phyloP scores from a whole-genome alignment of 108 stramenopile genomes.

The Nitzschia sp. region DNA sequence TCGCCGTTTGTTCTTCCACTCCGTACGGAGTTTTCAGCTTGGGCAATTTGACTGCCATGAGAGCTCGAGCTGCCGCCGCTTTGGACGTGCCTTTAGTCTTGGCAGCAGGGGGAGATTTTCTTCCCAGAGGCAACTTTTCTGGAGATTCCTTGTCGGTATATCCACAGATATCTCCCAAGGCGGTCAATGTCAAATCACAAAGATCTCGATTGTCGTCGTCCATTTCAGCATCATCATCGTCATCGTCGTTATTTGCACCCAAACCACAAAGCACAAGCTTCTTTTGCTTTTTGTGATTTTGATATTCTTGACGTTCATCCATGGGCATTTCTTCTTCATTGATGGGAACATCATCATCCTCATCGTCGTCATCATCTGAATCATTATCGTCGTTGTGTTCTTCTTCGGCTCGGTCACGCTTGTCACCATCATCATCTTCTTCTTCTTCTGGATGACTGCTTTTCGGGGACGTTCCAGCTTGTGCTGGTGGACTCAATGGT shows the following conservation, averaged over 20 bases:
- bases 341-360: neutral
- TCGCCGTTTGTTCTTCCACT: conserved; percentile 65
- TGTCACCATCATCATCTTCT: conserved; percentile 6
- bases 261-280: conserved; percentile 9
- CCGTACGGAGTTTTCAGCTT: conserved; percentile 20
- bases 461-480: neutral
- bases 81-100: neutral
- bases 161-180: conserved; percentile 23
- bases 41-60: neutral
- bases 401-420: neutral
- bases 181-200: conserved; percentile 20
- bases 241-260: neutral
- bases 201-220: conserved; percentile 9
- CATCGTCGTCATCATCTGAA: neutral
- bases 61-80: neutral
- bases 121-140: neutral
- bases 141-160: neutral
- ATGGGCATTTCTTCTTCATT: conserved; percentile 35
- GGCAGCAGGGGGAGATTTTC: neutral
- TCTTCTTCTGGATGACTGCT: neutral
- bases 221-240: neutral
- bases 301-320: conserved; percentile 31
- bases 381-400: neutral
- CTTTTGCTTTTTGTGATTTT: conserved; percentile 7
- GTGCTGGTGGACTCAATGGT: conserved; percentile 6